Base-by-base conservation (phyloP, 23 red algal species). In the Gracilaria domingensis region DNA sequence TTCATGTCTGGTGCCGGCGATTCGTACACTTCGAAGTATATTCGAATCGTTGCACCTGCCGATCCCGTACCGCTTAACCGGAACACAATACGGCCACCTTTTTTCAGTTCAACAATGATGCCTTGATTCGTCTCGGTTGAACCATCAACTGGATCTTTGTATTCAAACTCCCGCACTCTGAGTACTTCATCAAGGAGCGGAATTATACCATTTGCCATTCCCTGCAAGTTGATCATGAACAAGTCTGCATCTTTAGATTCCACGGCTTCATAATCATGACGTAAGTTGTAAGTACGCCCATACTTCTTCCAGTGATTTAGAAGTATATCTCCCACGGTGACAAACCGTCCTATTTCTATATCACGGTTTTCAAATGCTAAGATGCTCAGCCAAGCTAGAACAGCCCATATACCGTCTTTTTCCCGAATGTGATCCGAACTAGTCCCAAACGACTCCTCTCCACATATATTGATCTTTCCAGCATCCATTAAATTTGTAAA, bases 401-500 rank as follows among this genome's bases (percentile, higher is more conserved):
- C 91, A 29, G 97, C 88, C 66, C 66, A 96, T 58, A 99, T 44
- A 4, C 93, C 97, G 54, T 99, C 97, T 82, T 96, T 99, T 82
- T 99, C 97, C 12, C 97, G 93, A 24, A 99, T 87, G 76, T 96
- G 95, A 80, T 80, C 87, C 18, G 79, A 72, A 37, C 97, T 90
- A 21, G 93, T 93, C 2, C 97, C 97, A 79, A 93, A 96, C 17
- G 79, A 92, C 79, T 99, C 97, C 74, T 99, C 97, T 77, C 94
- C 92, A 76, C 97, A 99, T 33, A 99, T 70, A 25, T 81, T 71
- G 23, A 91, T 76, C 75, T 57, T 77, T 48, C 93, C 97, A 42
- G 87, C 95, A 75, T 99, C 97, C 66, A 99, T 86, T 37, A 99
- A 88, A 81, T 99, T 99, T 50, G 83, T 75, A 75, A 99, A 95